A percentile compares a stretch with the other conserved stretches of the same genome.
These are phyloP conservation scores for Mycena amicta DNA, from an alignment of 768 basidiomycete species.

Conservation along the genomic window DNA sequence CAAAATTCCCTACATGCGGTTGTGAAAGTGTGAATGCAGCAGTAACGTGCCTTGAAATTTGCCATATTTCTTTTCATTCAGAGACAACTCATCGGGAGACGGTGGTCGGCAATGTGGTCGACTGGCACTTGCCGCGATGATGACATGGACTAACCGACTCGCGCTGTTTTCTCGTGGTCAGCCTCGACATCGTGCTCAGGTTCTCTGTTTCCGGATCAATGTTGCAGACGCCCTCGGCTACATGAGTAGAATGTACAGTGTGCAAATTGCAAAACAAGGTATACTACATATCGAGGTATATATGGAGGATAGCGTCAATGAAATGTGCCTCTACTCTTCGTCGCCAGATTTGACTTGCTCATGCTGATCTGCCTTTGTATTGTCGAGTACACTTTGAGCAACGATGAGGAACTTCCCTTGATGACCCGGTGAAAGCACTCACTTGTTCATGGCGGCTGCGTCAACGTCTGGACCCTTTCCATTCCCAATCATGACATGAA, in stretches of 20 bases:
- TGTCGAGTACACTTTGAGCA: slow-evolving; percentile 46
- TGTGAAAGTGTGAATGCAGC: too few relatives aligned
- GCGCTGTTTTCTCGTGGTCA: too few relatives aligned
- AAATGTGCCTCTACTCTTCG: slow-evolving; percentile 9
- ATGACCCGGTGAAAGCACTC: slow-evolving; percentile 20
- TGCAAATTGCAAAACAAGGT: neutral
- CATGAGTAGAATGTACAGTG: slow-evolving; percentile 12
- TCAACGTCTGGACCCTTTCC: slow-evolving; percentile 65
- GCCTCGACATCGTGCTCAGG: too few relatives aligned
- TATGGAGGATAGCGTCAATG: neutral
- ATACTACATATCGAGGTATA: neutral
- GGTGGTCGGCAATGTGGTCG: too few relatives aligned
- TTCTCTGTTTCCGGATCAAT: too few relatives aligned
- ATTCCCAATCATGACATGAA: slow-evolving; percentile 68
- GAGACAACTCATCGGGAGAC: too few relatives aligned
- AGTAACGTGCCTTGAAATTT: too few relatives aligned
- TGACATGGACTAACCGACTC: too few relatives aligned
- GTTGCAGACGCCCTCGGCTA: too few relatives aligned
- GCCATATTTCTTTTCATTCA: too few relatives aligned
- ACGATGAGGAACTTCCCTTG: neutral
- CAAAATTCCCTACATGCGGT: too few relatives aligned
- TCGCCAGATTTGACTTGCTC: slow-evolving; percentile 36
- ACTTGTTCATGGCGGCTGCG: slow-evolving; percentile 60
- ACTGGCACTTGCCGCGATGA: too few relatives aligned
- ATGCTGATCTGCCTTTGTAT: slow-evolving; percentile 54